Evolutionary conservation across 169 alveolate genomes (phyloP).

Genomic region (Babesia sp.): DNA sequence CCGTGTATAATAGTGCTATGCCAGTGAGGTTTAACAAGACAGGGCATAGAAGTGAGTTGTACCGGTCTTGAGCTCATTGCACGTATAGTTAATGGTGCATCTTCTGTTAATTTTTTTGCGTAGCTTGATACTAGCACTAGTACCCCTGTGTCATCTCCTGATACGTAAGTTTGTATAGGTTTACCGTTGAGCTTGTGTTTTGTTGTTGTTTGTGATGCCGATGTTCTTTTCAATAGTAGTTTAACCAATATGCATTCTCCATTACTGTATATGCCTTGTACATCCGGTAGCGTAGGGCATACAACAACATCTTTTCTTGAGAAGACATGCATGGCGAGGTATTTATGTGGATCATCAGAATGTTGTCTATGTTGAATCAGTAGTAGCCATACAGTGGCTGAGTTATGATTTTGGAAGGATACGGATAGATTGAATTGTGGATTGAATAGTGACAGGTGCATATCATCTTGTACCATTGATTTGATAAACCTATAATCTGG

Average conservation of each 20-base stretch:
- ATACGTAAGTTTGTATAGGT: not conserved
- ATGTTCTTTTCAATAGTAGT: constrained; percentile 18
- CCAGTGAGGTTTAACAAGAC: constrained; percentile 38
- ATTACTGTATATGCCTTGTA: constrained; percentile 80
- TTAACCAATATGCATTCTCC: constrained; percentile 81
- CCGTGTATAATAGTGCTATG: constrained; percentile 49
- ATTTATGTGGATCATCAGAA: constrained; percentile 67
- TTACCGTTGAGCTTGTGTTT: constrained; percentile 20
- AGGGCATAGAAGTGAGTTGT: constrained; percentile 7
- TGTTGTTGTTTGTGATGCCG: not conserved
- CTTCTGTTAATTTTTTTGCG: constrained; percentile 9
- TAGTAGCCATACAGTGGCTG: constrained; percentile 75
- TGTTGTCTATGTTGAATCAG: constrained; percentile 71
- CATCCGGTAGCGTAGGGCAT: constrained; percentile 77
- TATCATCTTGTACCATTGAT: constrained; percentile 80
- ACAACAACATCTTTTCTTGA: constrained; percentile 66
- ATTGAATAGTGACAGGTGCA: constrained; percentile 80
- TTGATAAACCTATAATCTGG: constrained; percentile 56
- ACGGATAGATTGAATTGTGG: constrained; percentile 74
- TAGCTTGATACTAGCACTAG: constrained; percentile 26
- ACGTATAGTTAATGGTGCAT: constrained; percentile 8
- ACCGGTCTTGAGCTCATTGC: constrained; percentile 26
- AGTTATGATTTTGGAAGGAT: constrained; percentile 50
- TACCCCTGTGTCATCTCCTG: not conserved
- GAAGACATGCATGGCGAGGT: constrained; percentile 77